phyloP scores from a whole-genome alignment of 2,329 filamentous ascomycete species.

The Phialophora macrospora region DNA sequence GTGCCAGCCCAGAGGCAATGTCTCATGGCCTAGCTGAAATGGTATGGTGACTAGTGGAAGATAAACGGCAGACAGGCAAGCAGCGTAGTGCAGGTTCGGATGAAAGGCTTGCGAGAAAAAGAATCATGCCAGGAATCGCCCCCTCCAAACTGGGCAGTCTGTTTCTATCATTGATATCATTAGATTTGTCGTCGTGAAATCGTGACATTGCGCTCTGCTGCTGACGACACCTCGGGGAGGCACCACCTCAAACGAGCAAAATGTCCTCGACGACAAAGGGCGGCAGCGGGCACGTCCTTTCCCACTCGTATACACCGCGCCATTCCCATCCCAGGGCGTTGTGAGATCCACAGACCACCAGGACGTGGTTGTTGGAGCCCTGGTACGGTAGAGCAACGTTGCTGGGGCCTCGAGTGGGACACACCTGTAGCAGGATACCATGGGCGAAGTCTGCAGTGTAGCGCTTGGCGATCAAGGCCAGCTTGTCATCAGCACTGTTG shows the following conservation, averaged over 20 bases:
- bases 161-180: too few relatives aligned
- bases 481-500: background rate
- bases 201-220: too few relatives aligned
- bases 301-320: background rate
- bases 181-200: too few relatives aligned
- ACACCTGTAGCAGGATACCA: background rate
- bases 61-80: too few relatives aligned
- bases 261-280: background rate
- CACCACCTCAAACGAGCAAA: background rate
- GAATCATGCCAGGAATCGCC: too few relatives aligned
- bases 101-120: too few relatives aligned
- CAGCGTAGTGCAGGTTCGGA: too few relatives aligned
- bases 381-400: background rate
- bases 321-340: background rate
- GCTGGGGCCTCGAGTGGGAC: background rate
- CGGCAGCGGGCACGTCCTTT: background rate
- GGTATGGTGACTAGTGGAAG: too few relatives aligned
- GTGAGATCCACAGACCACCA: constrained; percentile 4
- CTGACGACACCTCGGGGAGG: too few relatives aligned
- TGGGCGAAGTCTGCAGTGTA: background rate
- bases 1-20: too few relatives aligned
- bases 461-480: background rate
- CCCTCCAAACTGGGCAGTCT: too few relatives aligned
- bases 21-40: too few relatives aligned
- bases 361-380: background rate